Evolutionary conservation across 2,329 filamentous ascomycete genomes (phyloP), one percentile per base, ranked within the genome.

Genomic region (Aspergillus latus): DNA sequence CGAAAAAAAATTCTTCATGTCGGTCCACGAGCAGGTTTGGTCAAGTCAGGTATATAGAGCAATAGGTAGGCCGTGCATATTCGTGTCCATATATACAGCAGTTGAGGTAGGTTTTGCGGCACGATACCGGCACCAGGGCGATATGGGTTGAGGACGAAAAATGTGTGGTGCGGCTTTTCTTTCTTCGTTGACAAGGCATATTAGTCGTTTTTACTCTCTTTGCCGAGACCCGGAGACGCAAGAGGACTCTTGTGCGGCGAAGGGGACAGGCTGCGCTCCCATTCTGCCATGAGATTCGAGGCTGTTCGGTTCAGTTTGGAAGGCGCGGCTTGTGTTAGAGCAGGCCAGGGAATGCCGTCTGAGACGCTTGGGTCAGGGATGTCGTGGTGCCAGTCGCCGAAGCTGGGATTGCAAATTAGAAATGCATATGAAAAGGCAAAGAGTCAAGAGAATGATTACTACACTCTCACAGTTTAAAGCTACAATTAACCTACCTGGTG

Each of bases 261-360:
- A 34, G 84, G 80, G 2, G 82, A 85, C 11, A 92, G 77, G 62
- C 84, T 89, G 72, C 86, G 90, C 76, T 97, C 93, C 90, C 91
- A 96, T 69, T 96, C 92, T 62, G 87, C 88, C 85, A 97, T 91
- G 56, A 96, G 80, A 60, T 88, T 89, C 36, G 87, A 89, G n/a
- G 92, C 90, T 0, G 90, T 93, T 37, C 86, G 84, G 70, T 91
- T 90, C 64, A 97, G 77, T 65, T 90, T 92, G 63, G 85, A 86
- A 0, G 92, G 89, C 7, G 85, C 83, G 42, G 92, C 76, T 61
- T 87, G 86, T 68, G 86, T 87, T 54, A 95, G 81, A 47, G 88
- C 83, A 48, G 87, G 86, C 76, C 90, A 90, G 29, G 88, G 78
- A 11, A 80, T 78, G 50, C 72, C 70, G 49, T 77, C 75, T 37